Conservation (phyloP, 208 protist genomes). For the Trypanosoma boissoni region DNA sequence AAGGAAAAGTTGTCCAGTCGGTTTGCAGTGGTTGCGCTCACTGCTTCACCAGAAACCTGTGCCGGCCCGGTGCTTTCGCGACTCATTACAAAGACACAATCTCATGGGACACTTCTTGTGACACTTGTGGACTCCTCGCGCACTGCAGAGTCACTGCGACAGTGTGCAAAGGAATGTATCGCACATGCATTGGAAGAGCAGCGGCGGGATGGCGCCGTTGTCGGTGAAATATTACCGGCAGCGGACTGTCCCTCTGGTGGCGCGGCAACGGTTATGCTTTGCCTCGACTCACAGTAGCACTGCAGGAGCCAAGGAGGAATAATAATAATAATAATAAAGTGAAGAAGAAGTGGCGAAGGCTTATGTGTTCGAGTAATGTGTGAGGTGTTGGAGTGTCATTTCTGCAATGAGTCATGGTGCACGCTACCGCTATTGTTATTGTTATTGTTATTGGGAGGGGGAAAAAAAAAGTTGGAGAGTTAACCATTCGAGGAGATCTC, state of each 20-base stretch:
- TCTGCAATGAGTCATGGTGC: no score
- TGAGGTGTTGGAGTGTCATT: no score
- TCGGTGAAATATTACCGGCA: slow-evolving; percentile 65
- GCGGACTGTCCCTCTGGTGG: slow-evolving; percentile 56
- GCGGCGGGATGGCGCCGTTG: slow-evolving; percentile 58
- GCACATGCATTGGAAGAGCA: slow-evolving; percentile 13
- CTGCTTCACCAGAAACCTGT: neutral
- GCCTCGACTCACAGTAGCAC: slow-evolving; percentile 33
- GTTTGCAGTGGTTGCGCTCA: neutral
- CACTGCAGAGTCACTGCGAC: neutral
- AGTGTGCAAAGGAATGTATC: neutral
- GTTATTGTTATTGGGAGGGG: no score
- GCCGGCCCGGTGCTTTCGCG: slow-evolving; percentile 1
- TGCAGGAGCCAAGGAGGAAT: no score
- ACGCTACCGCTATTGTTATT: no score
- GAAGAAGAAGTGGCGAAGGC: no score
- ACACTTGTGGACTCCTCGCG: slow-evolving; percentile 8
- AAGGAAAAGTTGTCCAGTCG: neutral
- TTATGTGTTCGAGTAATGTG: no score
- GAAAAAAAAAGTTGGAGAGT: no score
- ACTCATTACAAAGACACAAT: slow-evolving; percentile 20
- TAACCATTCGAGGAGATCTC: no score
- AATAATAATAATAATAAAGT: no score
- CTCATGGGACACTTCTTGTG: slow-evolving; percentile 15
- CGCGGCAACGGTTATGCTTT: slow-evolving; percentile 53